Evolutionary conservation across 139 green algal genomes (phyloP).

Genomic region (Chlorella sp.): DNA sequence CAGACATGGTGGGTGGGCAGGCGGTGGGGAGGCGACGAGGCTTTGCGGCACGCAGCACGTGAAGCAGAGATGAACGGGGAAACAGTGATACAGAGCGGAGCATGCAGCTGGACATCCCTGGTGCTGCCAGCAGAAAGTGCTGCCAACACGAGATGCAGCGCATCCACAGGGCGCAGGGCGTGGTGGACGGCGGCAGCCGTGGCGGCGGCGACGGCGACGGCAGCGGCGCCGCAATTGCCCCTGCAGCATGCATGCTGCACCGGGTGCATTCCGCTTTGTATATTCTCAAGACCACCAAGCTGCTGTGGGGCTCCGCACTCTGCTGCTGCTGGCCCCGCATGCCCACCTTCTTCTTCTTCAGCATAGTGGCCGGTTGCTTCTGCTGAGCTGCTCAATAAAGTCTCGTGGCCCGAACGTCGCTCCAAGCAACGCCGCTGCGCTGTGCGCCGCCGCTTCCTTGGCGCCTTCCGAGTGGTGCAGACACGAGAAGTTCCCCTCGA

Average conservation of each 20-base stretch:
- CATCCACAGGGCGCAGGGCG: not conserved
- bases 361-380: conserved; percentile 18
- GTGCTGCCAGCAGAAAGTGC: no score
- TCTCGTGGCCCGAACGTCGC: no score
- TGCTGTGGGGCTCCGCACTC: not conserved
- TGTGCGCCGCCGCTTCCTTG: no score
- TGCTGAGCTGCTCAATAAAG: not conserved
- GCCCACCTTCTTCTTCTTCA: conserved; percentile 57
- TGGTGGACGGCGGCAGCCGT: not conserved
- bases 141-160: no score
- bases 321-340: not conserved
- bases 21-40: not conserved
- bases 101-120: no score
- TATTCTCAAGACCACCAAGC: no score
- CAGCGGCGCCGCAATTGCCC: not conserved
- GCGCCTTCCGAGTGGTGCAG: no score
- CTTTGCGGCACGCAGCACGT: not conserved
- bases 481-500: no score
- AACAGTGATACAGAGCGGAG: not conserved
- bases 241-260: not conserved
- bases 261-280: not conserved
- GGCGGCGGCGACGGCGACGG: not conserved
- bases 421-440: no score
- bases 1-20: not conserved
- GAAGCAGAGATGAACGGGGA: no score